Conservation (phyloP, 1,139 yeast species). For the Zygosaccharomyces sapae region DNA sequence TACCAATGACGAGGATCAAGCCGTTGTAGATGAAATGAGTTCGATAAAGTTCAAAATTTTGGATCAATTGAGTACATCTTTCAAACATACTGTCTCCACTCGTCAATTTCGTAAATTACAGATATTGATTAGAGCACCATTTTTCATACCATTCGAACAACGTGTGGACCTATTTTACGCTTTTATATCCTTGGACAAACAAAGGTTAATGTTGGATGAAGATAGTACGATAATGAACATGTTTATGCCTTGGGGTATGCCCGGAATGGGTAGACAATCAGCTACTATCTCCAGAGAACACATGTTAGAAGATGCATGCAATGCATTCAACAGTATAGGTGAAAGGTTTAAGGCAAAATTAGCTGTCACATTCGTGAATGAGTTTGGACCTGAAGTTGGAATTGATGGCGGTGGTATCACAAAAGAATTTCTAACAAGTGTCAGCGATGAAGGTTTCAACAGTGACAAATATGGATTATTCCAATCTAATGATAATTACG, state of each 20-base stretch:
- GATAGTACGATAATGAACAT: constrained; percentile 17
- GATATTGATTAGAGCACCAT: constrained; percentile 65
- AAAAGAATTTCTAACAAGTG: constrained; percentile 78
- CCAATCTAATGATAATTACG: constrained; percentile 52
- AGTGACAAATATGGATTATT: constrained; percentile 44
- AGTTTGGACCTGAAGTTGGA: constrained; percentile 75
- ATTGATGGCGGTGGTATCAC: constrained; percentile 97
- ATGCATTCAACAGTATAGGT: constrained; percentile 47
- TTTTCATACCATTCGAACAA: constrained; percentile 68
- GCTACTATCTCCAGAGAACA: constrained; percentile 67
- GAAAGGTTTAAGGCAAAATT: constrained; percentile 54
- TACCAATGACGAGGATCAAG: constrained; percentile 22
- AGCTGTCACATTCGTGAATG: constrained; percentile 63
- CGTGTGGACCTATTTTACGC: constrained; percentile 70
- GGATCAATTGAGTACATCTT: constrained; percentile 13
- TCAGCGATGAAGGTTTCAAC: constrained; percentile 64
- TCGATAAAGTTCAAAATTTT: constrained; percentile 14
- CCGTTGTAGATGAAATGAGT: constrained; percentile 11
- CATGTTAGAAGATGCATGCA: constrained; percentile 70
- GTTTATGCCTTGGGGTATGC: constrained; percentile 18
- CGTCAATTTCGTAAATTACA: constrained; percentile 39
- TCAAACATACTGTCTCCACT: constrained; percentile 16
- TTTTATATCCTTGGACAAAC: constrained; percentile 53
- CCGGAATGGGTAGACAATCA: constrained; percentile 30
- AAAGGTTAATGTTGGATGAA: constrained; percentile 31